Evolutionary conservation across 345 rosid genomes (phyloP).

Genomic region (Eucalyptus regnans): DNA sequence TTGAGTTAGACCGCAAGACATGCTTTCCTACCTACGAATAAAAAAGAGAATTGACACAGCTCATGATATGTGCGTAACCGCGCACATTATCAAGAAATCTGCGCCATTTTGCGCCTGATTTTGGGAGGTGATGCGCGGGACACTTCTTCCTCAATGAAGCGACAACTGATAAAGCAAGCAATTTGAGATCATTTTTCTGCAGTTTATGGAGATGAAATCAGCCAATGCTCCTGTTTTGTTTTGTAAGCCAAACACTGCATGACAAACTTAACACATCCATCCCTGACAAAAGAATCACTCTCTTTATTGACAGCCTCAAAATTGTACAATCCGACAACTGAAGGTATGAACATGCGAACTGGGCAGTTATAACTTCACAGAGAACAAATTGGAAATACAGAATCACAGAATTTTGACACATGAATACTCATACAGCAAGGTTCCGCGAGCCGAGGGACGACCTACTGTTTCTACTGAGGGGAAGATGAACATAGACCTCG

Average conservation of each 20-base stretch:
- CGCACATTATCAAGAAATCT: background rate
- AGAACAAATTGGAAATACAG: conserved; percentile 2
- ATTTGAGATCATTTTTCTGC: background rate
- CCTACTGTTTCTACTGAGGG: conserved; percentile 52
- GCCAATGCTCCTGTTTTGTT: background rate
- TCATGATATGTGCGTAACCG: background rate
- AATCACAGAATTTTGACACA: background rate
- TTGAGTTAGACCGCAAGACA: background rate
- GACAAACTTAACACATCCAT: background rate
- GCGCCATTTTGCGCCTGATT: background rate
- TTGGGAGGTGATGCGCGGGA: background rate
- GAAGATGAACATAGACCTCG: conserved; percentile 73
- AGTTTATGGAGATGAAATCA: background rate
- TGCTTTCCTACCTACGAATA: background rate
- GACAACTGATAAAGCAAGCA: background rate
- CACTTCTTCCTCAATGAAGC: background rate
- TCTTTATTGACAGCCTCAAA: conserved; percentile 21
- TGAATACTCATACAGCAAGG: conserved; percentile 20
- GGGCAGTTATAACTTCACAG: conserved; percentile 6
- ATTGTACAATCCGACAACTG: background rate
- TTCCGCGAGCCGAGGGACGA: conserved; percentile 15
- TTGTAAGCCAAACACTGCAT: background rate
- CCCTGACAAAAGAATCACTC: background rate
- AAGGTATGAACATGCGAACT: background rate
- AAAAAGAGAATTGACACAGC: background rate